phyloP scores from a whole-genome alignment of 1,284 basidiomycete genomes.

The Trichosporon coremiiforme region DNA sequence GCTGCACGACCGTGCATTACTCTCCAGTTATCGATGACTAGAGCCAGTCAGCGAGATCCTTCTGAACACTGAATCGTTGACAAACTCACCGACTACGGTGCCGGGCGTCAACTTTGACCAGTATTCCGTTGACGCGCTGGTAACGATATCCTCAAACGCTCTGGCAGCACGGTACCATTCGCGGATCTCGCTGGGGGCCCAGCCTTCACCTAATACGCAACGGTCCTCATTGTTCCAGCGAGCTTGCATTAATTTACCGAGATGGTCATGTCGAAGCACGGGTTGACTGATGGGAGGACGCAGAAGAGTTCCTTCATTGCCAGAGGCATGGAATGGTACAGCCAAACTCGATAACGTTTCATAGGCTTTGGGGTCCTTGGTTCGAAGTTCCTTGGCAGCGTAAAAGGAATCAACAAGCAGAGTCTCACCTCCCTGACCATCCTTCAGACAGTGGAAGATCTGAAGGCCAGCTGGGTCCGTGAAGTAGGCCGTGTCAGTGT shows the following conservation, averaged over 20 bases:
- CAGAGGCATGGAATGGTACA: slow-evolving; percentile 85
- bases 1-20: slow-evolving; percentile 90
- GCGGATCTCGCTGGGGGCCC: slow-evolving; percentile 64
- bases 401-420: slow-evolving; percentile 95
- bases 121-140: slow-evolving; percentile 79
- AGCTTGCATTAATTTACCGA: slow-evolving; percentile 71
- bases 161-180: slow-evolving; percentile 83
- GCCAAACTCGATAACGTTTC: slow-evolving; percentile 68
- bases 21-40: slow-evolving; percentile 90
- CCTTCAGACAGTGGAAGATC: slow-evolving; percentile 89
- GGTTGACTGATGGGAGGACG: slow-evolving; percentile 64
- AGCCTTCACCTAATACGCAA: slow-evolving; percentile 69
- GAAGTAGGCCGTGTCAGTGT: slow-evolving; percentile 95
- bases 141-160: slow-evolving; percentile 74
- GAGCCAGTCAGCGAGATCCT: slow-evolving; percentile 16
- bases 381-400: slow-evolving; percentile 75
- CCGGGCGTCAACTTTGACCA: slow-evolving; percentile 88
- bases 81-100: slow-evolving; percentile 72
- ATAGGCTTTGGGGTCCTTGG: slow-evolving; percentile 74
- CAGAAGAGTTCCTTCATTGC: slow-evolving; percentile 69
- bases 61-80: not conserved
- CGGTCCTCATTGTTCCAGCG: slow-evolving; percentile 96
- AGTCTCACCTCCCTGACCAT: slow-evolving; percentile 82
- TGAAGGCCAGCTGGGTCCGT: slow-evolving; percentile 92
- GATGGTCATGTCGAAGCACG: slow-evolving; percentile 65